Evolutionary conservation across 1,284 basidiomycete genomes (phyloP), one percentile per base, ranked within the genome.

Genomic region (Rhizoctonia solani): DNA sequence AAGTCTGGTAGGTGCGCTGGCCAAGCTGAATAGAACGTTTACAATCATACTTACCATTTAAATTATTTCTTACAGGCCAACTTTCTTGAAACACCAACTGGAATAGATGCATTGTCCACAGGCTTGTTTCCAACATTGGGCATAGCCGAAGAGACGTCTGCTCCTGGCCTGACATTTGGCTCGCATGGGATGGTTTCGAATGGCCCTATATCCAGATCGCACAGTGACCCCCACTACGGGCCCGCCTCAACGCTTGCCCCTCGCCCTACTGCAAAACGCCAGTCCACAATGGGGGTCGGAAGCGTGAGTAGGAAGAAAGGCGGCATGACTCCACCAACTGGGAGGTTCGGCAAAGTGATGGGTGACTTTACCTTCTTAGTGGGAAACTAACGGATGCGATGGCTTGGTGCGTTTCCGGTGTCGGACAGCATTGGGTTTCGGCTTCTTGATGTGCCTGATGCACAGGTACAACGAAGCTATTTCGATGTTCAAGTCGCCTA

Each of bases 291-390:
- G 9, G 50, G 39, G 5, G 32, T 54, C 2, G 19, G 54, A 14
- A 34, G 39, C 29, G 39, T 23, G 5, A 49, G 34, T 21, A 69
- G 59, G 23, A 71, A 71, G 42, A 65, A 66, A 30, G 50, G 44
- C 11, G 55, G 47, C 21, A 46, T 66, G n/a, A 42, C 85, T n/a
- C 88, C 87, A 3, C 87, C 88, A 4, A 88, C 88, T 75, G 92
- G 87, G 32, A 80, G 94, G 67, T 80, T 95, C 49, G 89, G 87
- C 76, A 97, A 95, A 78, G 82, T 95, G 16, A 81, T 93, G n/a
- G 95, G 87, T 0, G 93, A 96, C 76, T 83, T 72, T 94, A 91
- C 76, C 78, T 96, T 27, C 79, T 97, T 21, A 84, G 92, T 8
- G 95, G 95, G 16, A 82, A 90, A 72, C 85, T 85, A 47, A 84